Evolutionary conservation across 805 yeast species (phyloP).

Genomic region (Sungouiella blattae): DNA sequence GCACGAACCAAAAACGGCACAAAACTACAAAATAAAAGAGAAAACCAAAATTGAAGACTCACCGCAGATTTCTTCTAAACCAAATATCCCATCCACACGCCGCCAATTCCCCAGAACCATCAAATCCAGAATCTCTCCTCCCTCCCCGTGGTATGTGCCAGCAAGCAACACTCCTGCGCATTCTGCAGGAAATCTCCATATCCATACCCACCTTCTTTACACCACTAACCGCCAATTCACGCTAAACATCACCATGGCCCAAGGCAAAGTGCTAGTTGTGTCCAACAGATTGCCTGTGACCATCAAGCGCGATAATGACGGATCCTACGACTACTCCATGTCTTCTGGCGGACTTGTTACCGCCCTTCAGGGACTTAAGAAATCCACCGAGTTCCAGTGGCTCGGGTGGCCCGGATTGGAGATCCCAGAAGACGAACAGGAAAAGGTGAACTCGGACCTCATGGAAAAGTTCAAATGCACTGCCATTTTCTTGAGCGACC

Average conservation of each 20-base stretch:
- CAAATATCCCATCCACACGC: too few species aligned
- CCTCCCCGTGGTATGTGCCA: too few species aligned
- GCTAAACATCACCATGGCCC: slow-evolving; percentile 11
- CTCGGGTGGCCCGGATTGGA: slow-evolving; percentile 95
- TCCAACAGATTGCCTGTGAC: slow-evolving; percentile 96
- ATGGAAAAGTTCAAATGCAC: slow-evolving; percentile 78
- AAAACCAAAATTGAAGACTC: too few species aligned
- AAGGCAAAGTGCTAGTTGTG: slow-evolving; percentile 81
- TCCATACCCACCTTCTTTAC: too few species aligned
- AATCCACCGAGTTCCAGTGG: slow-evolving; percentile 87
- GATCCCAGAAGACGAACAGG: slow-evolving; percentile 73
- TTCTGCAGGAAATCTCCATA: too few species aligned
- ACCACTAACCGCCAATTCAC: slow-evolving; percentile 2
- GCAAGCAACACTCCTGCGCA: too few species aligned
- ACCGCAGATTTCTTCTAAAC: too few species aligned
- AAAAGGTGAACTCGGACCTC: slow-evolving; percentile 64
- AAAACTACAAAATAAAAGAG: too few species aligned
- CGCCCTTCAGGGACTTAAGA: slow-evolving; percentile 87
- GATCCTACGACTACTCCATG: slow-evolving; percentile 79
- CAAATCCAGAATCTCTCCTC: too few species aligned
- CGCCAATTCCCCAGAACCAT: too few species aligned
- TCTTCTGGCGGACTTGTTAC: slow-evolving; percentile 97
- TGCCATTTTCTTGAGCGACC: slow-evolving; percentile 85
- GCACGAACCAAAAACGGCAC: too few species aligned
- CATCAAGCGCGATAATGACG: slow-evolving; percentile 58